Percentiles rank a stretch among this genome's conserved stretches.
These are phyloP conservation scores for Nymphaea thermarum DNA, from an alignment of 164 flowering plant species.

Conservation along the genomic window DNA sequence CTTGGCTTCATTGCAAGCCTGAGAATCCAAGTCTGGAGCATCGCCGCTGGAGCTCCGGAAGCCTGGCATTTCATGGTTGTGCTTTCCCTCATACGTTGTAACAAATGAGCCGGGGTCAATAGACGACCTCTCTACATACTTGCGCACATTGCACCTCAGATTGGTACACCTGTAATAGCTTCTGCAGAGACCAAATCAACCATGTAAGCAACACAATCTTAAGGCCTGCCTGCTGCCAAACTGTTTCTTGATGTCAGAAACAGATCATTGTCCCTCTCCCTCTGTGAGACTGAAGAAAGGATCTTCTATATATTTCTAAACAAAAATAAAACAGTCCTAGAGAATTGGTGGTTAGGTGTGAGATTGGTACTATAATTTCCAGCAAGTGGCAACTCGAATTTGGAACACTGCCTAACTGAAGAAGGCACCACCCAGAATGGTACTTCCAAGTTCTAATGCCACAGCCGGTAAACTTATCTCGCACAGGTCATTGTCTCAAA, in stretches of 20 bases:
- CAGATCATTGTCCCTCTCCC: too few relatives aligned
- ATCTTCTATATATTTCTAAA: neutral
- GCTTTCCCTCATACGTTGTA: conserved; percentile 89
- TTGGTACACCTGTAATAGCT: conserved; percentile 75
- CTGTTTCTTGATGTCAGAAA: neutral
- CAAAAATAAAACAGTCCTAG: too few relatives aligned
- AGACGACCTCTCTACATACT: conserved; percentile 74
- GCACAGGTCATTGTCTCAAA: too few relatives aligned
- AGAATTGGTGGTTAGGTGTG: too few relatives aligned
- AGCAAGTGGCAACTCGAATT: too few relatives aligned
- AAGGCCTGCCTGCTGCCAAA: too few relatives aligned
- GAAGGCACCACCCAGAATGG: too few relatives aligned
- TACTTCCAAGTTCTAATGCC: too few relatives aligned
- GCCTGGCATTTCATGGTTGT: conserved; percentile 72
- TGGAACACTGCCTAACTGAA: too few relatives aligned
- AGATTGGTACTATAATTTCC: too few relatives aligned
- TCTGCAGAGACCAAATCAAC: conserved; percentile 30
- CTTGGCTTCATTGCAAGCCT: conserved; percentile 4
- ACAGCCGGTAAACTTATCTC: too few relatives aligned
- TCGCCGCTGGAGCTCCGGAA: conserved; percentile 20
- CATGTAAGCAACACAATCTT: neutral
- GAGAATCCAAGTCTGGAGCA: conserved; percentile 27
- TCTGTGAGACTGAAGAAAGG: neutral
- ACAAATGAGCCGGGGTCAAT: conserved; percentile 72
- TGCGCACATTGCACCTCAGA: conserved; percentile 69